These are phyloP conservation scores for Flaveria bidentis DNA, from an alignment of 129 eudicot species.

Conservation along the genomic window DNA sequence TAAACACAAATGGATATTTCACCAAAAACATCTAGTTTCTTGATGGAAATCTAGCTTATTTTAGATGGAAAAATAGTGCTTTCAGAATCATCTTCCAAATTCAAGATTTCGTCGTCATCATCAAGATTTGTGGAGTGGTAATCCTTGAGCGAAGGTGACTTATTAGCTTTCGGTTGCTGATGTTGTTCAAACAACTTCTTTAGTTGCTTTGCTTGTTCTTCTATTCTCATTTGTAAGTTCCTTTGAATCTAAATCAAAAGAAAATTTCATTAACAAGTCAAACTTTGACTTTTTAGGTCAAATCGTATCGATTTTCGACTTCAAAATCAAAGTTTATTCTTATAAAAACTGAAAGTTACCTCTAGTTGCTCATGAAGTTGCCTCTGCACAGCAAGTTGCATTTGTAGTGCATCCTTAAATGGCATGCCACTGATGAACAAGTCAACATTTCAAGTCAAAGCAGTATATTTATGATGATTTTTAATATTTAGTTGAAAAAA, in stretches of 20 bases:
- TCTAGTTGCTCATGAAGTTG: conserved; percentile 85
- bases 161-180: conserved; percentile 51
- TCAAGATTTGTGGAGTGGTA: conserved; percentile 31
- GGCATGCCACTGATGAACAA: conserved; percentile 53
- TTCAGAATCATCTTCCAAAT: conserved; percentile 43
- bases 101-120: conserved; percentile 33
- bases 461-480: background rate
- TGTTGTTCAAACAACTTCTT: conserved; percentile 76
- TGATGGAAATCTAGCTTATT: conserved; percentile 41
- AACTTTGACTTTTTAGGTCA: conserved; percentile 28
- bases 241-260: conserved; percentile 56
- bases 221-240: conserved; percentile 70
- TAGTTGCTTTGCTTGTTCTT: conserved; percentile 79
- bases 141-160: conserved; percentile 33
- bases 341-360: conserved; percentile 35
- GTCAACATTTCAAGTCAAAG: conserved; percentile 1
- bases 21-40: conserved; percentile 18
- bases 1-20: conserved; percentile 19
- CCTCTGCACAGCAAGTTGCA: conserved; percentile 85
- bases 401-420: conserved; percentile 71
- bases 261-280: background rate
- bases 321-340: background rate
- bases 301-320: background rate
- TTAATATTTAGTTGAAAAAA: background rate
- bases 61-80: conserved; percentile 42